Percentiles rank a stretch among this genome's conserved stretches.
Conservation (phyloP, 495 filamentous ascomycete genomes). For the Friedmanniomyces simplex region DNA sequence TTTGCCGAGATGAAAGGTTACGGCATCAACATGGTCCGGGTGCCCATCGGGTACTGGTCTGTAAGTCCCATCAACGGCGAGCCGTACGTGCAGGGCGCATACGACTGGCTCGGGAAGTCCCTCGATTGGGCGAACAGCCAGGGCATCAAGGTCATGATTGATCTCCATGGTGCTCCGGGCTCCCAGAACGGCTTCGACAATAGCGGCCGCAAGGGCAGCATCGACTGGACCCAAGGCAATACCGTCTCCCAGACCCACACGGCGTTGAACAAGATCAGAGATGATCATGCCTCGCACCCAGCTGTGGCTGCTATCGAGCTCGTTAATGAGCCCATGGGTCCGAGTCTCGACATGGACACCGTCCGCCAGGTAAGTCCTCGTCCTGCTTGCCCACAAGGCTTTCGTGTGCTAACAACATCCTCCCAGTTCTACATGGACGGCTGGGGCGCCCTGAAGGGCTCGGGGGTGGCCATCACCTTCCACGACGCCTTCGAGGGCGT, state of each 20-base stretch:
- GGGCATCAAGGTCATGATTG: conserved; percentile 58
- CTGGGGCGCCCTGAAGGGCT: conserved; percentile 31
- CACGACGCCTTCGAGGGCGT: conserved; percentile 35
- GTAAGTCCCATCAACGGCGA: conserved; percentile 46
- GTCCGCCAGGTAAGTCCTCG: conserved; percentile 20
- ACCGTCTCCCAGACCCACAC: conserved; percentile 29
- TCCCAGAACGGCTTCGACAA: conserved; percentile 38
- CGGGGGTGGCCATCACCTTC: conserved; percentile 30
- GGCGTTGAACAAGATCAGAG: conserved; percentile 32
- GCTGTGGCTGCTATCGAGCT: conserved; percentile 33
- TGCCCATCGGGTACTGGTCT: conserved; percentile 75
- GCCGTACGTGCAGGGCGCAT: conserved; percentile 64
- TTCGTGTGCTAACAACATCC: background rate
- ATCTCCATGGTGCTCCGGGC: conserved; percentile 49
- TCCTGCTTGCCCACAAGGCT: background rate
- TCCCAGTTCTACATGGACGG: conserved; percentile 32
- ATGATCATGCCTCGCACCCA: conserved; percentile 30
- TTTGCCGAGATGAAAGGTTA: conserved; percentile 53
- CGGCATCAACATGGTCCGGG: conserved; percentile 67
- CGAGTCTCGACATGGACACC: conserved; percentile 26
- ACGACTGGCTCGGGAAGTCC: conserved; percentile 54
- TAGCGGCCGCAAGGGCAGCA: conserved; percentile 24
- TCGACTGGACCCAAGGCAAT: conserved; percentile 33
- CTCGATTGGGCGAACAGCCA: conserved; percentile 55
- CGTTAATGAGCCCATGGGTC: conserved; percentile 35